A percentile compares a stretch with the other conserved stretches of the same genome.
Conservation (phyloP, 2,329 filamentous ascomycete species). For the Pseudocercospora pini-densiflorae region DNA sequence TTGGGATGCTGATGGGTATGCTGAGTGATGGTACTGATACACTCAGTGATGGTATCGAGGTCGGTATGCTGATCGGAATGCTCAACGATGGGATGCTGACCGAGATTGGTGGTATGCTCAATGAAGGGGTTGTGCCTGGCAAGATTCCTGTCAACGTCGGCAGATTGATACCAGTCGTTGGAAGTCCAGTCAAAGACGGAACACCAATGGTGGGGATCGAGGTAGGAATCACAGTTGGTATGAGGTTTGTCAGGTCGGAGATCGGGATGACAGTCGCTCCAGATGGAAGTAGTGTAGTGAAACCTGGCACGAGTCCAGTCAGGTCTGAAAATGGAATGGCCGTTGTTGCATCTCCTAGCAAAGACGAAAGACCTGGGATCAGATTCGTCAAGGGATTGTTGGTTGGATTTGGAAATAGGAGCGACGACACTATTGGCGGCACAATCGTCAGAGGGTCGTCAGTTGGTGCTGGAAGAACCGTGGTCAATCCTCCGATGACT, state of each 20-base stretch:
- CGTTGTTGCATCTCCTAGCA: not conserved
- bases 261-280: not conserved
- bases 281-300: not conserved
- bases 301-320: not conserved
- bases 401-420: not conserved
- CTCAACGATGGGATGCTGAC: conserved; percentile 2
- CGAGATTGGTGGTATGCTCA: not conserved
- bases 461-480: not conserved
- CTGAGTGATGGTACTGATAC: not conserved
- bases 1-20: not conserved
- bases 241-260: not conserved
- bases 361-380: conserved; percentile 2
- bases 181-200: not conserved
- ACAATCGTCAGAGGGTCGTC: not conserved
- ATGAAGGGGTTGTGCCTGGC: not conserved
- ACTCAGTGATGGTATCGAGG: not conserved
- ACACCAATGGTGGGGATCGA: not conserved
- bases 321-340: not conserved
- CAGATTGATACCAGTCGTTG: not conserved
- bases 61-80: not conserved
- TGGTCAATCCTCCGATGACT: not conserved
- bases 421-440: not conserved
- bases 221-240: not conserved
- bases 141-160: not conserved
- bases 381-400: not conserved